These are phyloP conservation scores for Pseudogymnoascus sp. DNA, from an alignment of 2,329 filamentous ascomycete species.

Conservation along the genomic window DNA sequence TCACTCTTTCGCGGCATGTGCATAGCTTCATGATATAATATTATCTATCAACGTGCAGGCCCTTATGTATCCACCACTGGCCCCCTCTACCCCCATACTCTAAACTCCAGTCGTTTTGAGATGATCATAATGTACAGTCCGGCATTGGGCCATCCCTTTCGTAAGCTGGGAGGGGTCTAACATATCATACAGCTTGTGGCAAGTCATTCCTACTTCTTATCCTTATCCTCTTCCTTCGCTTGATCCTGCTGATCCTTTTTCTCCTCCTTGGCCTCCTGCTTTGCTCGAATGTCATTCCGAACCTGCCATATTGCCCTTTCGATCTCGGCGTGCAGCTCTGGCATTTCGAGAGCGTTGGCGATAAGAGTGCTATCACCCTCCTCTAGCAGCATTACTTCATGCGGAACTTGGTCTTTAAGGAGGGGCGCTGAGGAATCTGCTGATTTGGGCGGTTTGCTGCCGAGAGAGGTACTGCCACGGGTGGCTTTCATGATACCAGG, in stretches of 20 bases:
- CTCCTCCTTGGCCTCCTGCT: constrained; percentile 21
- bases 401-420: constrained; percentile 20
- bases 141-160: background rate
- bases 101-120: background rate
- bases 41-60: background rate
- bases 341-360: constrained; percentile 54
- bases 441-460: background rate
- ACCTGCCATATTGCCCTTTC: constrained; percentile 72
- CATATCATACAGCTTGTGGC: background rate
- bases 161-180: background rate
- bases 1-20: background rate
- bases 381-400: constrained; percentile 36
- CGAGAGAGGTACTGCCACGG: constrained; percentile 8
- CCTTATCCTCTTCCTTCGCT: constrained; percentile 13
- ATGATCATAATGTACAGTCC: constrained; percentile 6
- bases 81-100: background rate
- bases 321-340: constrained; percentile 62
- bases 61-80: background rate
- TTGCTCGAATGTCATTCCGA: constrained; percentile 31
- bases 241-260: constrained; percentile 12
- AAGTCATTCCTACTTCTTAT: constrained; percentile 14
- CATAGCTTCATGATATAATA: background rate
- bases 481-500: constrained; percentile 14
- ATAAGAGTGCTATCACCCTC: constrained; percentile 48
- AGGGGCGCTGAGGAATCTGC: constrained; percentile 20